Evolutionary conservation across 331 rosid species (phyloP).

Genomic region (Quercus lobata): DNA sequence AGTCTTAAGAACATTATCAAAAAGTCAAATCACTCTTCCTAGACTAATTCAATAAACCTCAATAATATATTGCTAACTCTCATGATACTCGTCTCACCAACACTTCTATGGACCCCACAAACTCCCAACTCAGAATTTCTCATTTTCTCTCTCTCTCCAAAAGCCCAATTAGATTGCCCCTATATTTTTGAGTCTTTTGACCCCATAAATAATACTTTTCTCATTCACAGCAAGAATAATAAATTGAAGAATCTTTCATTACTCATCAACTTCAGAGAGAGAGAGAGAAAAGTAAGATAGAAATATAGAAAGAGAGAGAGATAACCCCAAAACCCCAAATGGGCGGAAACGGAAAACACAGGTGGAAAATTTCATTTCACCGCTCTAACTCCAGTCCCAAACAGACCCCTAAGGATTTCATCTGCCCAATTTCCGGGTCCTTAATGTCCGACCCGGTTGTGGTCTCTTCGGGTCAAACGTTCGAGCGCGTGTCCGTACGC

Average conservation of each 20-base stretch:
- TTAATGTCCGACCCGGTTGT: constrained; percentile 90
- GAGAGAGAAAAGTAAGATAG: too few species aligned
- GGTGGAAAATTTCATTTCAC: constrained; percentile 67
- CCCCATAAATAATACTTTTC: too few species aligned
- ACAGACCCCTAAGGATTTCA: constrained; percentile 52
- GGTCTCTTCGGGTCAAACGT: constrained; percentile 84
- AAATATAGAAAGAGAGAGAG: not conserved
- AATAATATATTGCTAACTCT: too few species aligned
- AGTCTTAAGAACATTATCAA: too few species aligned
- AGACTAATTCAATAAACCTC: too few species aligned
- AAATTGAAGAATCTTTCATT: not conserved
- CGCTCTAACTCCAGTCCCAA: constrained; percentile 38
- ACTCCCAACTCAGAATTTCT: not conserved
- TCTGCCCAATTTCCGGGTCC: constrained; percentile 58
- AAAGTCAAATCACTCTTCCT: too few species aligned
- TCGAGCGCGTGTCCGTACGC: constrained; percentile 62
- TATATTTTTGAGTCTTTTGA: too few species aligned
- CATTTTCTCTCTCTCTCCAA: not conserved
- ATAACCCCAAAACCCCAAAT: not conserved
- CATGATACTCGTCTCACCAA: too few species aligned
- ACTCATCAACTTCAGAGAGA: not conserved
- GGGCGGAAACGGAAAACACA: constrained; percentile 81
- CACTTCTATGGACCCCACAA: not conserved
- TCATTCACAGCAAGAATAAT: too few species aligned
- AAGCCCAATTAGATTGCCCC: not conserved